Percentiles rank a stretch among this genome's conserved stretches.
Conservation (phyloP, 805 yeast genomes). For the Candida vartiovaarae region DNA sequence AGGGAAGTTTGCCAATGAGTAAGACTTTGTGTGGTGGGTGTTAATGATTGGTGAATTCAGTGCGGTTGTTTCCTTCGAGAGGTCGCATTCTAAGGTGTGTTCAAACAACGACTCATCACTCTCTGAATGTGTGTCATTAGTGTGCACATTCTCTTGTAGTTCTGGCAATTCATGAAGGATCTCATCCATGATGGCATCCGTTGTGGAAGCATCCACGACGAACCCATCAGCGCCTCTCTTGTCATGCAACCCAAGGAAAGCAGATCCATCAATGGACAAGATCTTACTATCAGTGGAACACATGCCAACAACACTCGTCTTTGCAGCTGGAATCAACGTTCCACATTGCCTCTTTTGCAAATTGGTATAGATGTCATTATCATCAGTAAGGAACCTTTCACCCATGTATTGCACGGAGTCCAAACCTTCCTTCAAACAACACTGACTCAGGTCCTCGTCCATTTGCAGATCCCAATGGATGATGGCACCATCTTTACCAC, state of each 20-base stretch:
- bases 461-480: conserved; percentile 59
- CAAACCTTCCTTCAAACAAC: conserved; percentile 42
- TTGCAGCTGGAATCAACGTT: conserved; percentile 54
- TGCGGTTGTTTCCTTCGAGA: conserved; percentile 7
- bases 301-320: conserved; percentile 40
- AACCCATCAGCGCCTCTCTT: conserved; percentile 22
- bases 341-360: conserved; percentile 48
- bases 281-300: conserved; percentile 34
- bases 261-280: conserved; percentile 45
- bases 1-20: conserved; percentile 11
- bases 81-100: background rate
- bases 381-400: conserved; percentile 22
- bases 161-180: conserved; percentile 13
- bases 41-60: conserved; percentile 7
- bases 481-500: conserved; percentile 56
- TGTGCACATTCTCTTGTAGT: background rate
- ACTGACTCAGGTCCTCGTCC: conserved; percentile 26
- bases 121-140: background rate
- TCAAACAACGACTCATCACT: conserved; percentile 10
- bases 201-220: conserved; percentile 17
- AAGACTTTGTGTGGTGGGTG: conserved; percentile 3
- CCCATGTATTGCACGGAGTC: conserved; percentile 29
- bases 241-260: conserved; percentile 50
- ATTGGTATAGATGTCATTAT: conserved; percentile 25
- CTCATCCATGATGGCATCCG: conserved; percentile 18